phyloP scores from a whole-genome alignment of 306 rosid species.

The Cicer bijugum region DNA sequence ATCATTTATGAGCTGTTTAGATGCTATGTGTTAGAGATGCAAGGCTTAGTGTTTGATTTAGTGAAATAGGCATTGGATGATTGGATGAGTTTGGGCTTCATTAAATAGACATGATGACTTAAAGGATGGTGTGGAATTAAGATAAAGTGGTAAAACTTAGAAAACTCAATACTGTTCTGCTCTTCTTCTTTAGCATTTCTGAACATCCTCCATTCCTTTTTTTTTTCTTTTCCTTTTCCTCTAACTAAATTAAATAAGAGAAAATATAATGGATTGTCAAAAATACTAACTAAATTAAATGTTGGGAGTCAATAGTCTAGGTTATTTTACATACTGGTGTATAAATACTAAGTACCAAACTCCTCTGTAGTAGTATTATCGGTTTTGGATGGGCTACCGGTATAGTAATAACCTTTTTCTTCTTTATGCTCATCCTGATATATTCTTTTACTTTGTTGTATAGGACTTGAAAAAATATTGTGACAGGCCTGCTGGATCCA shows the following conservation, averaged over 20 bases:
- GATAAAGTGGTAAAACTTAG: background rate
- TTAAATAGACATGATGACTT: background rate
- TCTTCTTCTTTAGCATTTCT: background rate
- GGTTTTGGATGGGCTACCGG: slow-evolving; percentile 35
- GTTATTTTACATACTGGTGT: slow-evolving; percentile 21
- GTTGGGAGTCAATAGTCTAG: slow-evolving; percentile 8
- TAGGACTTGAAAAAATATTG: slow-evolving; percentile 87
- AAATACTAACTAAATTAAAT: background rate
- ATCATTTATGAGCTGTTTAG: background rate
- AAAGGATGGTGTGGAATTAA: background rate
- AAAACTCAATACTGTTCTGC: background rate
- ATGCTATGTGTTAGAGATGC: background rate
- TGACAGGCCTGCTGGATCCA: slow-evolving; percentile 69
- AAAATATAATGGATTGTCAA: background rate
- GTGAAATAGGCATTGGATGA: background rate
- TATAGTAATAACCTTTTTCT: slow-evolving; percentile 38
- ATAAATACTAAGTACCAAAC: background rate
- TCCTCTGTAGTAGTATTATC: slow-evolving; percentile 8
- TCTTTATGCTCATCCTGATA: slow-evolving; percentile 56
- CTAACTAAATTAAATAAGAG: background rate
- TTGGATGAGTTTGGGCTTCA: background rate
- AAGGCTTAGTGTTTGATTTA: background rate
- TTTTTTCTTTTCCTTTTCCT: background rate
- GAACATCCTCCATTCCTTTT: background rate
- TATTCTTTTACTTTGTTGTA: slow-evolving; percentile 57